phyloP scores from a whole-genome alignment of 2,329 filamentous ascomycete genomes.

The Aspergillus sp. region DNA sequence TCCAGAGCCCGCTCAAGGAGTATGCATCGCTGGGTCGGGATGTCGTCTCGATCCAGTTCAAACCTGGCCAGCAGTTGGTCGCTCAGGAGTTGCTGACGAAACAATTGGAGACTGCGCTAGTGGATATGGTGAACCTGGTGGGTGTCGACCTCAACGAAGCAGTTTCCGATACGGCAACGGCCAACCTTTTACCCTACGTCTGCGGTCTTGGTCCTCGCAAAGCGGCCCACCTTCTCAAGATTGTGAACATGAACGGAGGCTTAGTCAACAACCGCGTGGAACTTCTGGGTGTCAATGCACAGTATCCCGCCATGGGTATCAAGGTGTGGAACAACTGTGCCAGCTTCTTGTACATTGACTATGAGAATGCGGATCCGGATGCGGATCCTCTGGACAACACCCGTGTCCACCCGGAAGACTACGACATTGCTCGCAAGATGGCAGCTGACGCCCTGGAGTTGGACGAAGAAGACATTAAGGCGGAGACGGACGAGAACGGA shows the following conservation, averaged over 20 bases:
- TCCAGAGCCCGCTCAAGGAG: constrained; percentile 94
- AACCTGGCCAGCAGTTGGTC: constrained; percentile 81
- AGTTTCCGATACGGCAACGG: constrained; percentile 70
- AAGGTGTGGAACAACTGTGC: constrained; percentile 96
- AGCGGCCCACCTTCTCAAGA: constrained; percentile 75
- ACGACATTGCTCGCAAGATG: constrained; percentile 97
- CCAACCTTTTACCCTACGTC: constrained; percentile 83
- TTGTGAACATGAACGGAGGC: constrained; percentile 86
- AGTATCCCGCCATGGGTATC: constrained; percentile 74
- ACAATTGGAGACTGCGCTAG: constrained; percentile 89
- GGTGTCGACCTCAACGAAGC: constrained; percentile 95
- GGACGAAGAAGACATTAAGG: constrained; percentile 96
- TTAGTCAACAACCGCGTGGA: constrained; percentile 77
- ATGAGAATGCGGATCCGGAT: constrained; percentile 70
- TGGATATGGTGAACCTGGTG: constrained; percentile 96
- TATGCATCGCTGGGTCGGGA: constrained; percentile 90
- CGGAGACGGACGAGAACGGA: constrained; percentile 84
- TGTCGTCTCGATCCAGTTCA: constrained; percentile 77
- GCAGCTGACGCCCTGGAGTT: constrained; percentile 92
- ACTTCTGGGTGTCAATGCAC: constrained; percentile 79
- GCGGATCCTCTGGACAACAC: constrained; percentile 95
- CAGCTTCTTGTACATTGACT: constrained; percentile 87
- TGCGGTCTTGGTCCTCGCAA: constrained; percentile 90
- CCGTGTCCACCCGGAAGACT: constrained; percentile 95
- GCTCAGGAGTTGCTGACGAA: constrained; percentile 80